Conservation (phyloP, 345 rosid species). For the Mallotus nudiflorus region DNA sequence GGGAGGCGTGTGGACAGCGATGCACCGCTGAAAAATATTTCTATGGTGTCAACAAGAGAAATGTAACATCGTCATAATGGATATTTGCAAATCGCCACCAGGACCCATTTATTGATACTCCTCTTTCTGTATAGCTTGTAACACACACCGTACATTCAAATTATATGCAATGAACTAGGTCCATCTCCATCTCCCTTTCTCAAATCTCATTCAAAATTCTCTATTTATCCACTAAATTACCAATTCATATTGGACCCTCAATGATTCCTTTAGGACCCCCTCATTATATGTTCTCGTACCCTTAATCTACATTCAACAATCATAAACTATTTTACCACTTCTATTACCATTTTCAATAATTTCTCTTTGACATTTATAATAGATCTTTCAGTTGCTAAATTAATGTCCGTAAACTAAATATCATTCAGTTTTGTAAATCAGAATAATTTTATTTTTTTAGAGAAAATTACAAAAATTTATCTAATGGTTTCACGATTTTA, state of each 20-base stretch:
- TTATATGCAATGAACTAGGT: slow-evolving; percentile 17
- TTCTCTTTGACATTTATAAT: too few species aligned
- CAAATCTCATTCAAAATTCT: neutral
- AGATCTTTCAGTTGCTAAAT: too few species aligned
- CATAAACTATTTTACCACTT: neutral
- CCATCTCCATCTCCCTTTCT: neutral
- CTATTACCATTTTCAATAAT: too few species aligned
- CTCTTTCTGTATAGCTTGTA: neutral
- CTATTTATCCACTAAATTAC: neutral
- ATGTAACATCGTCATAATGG: neutral
- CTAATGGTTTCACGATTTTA: too few species aligned
- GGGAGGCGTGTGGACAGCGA: slow-evolving; percentile 46
- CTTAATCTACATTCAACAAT: neutral
- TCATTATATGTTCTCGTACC: neutral
- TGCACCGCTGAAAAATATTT: neutral
- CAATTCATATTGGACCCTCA: neutral
- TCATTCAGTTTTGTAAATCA: too few species aligned
- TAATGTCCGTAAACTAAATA: too few species aligned
- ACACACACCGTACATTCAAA: neutral
- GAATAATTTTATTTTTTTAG: too few species aligned
- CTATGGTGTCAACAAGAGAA: neutral
- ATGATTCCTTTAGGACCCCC: neutral
- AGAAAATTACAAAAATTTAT: too few species aligned
- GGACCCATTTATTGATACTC: slow-evolving; percentile 24
- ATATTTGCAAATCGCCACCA: slow-evolving; percentile 11